Percentiles rank a stretch among this genome's conserved stretches.
phyloP scores from a whole-genome alignment of 2,329 filamentous ascomycete genomes.

The Aspergillus flavus region DNA sequence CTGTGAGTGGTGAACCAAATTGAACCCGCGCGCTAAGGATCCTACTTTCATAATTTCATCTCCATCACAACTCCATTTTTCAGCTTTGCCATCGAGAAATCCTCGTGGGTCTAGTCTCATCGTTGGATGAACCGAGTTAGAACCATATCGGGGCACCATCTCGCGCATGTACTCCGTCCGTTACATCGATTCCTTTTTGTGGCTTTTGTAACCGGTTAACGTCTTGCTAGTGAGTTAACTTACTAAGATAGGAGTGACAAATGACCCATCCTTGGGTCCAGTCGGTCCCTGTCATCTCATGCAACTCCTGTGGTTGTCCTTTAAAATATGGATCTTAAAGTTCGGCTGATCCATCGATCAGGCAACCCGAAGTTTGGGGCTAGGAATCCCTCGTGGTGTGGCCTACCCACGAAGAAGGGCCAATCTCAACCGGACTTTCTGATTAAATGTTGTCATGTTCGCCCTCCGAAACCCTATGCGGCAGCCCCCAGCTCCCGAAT shows the following conservation, averaged over 20 bases:
- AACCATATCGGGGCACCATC: neutral
- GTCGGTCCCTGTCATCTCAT: slow-evolving; percentile 16
- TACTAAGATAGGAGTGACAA: neutral
- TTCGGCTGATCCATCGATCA: slow-evolving; percentile 16
- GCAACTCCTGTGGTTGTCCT: slow-evolving; percentile 17
- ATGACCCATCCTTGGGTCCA: slow-evolving; percentile 12
- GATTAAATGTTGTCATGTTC: slow-evolving; percentile 2
- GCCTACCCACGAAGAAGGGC: neutral
- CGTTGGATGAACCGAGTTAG: neutral
- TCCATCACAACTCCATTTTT: slow-evolving; percentile 13
- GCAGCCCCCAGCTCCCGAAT: neutral
- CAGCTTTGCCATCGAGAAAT: slow-evolving; percentile 9
- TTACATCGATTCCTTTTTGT: neutral
- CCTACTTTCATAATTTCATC: slow-evolving; percentile 1
- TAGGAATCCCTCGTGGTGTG: slow-evolving; percentile 16
- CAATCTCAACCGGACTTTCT: neutral
- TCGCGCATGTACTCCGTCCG: neutral
- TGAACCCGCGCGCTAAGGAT: slow-evolving; percentile 12
- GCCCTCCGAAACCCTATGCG: slow-evolving; percentile 3
- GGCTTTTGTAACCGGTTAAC: neutral
- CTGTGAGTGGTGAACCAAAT: slow-evolving; percentile 18
- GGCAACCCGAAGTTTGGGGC: slow-evolving; percentile 16
- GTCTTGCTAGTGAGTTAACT: neutral
- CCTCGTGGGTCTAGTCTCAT: neutral
- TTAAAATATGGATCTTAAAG: slow-evolving; percentile 16